Conservation (phyloP, 2,329 filamentous ascomycete species). For the Colletotrichum godetiae region DNA sequence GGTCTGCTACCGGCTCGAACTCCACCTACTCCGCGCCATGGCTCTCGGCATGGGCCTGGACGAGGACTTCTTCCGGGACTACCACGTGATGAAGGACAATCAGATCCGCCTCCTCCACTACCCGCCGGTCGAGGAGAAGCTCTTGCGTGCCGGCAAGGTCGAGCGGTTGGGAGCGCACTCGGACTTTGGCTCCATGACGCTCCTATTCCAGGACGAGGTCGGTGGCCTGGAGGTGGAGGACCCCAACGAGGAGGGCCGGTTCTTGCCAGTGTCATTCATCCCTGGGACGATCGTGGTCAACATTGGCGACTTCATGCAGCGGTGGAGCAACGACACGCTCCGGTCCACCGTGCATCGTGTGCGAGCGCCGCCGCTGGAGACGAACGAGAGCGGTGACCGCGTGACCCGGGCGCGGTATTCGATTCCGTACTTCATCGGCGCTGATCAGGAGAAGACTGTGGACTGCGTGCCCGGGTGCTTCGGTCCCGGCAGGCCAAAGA, state of each 20-base stretch:
- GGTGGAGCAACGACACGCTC: conserved; percentile 51
- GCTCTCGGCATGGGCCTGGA: conserved; percentile 53
- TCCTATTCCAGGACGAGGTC: conserved; percentile 58
- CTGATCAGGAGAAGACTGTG: conserved; percentile 60
- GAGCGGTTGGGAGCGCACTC: conserved; percentile 42
- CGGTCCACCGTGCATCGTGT: conserved; percentile 47
- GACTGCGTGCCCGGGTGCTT: conserved; percentile 62
- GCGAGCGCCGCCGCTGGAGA: conserved; percentile 30
- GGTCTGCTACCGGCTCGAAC: conserved; percentile 53
- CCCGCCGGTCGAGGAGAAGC: conserved; percentile 44
- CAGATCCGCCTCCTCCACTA: conserved; percentile 71
- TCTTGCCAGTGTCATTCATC: conserved; percentile 43
- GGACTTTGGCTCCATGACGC: conserved; percentile 54
- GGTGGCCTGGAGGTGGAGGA: conserved; percentile 60
- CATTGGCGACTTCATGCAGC: conserved; percentile 51
- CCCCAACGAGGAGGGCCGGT: conserved; percentile 45
- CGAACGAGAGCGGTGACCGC: conserved; percentile 40
- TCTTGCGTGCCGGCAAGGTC: conserved; percentile 40
- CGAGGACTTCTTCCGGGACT: conserved; percentile 40
- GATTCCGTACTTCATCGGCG: conserved; percentile 69
- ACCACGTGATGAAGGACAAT: conserved; percentile 67
- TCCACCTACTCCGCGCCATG: conserved; percentile 56
- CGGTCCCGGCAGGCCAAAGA: conserved; percentile 54
- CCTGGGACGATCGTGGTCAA: conserved; percentile 52
- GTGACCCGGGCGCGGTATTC: conserved; percentile 66